Conservation (phyloP, 1,139 yeast genomes). For the Saccharomyces hybrid region DNA sequence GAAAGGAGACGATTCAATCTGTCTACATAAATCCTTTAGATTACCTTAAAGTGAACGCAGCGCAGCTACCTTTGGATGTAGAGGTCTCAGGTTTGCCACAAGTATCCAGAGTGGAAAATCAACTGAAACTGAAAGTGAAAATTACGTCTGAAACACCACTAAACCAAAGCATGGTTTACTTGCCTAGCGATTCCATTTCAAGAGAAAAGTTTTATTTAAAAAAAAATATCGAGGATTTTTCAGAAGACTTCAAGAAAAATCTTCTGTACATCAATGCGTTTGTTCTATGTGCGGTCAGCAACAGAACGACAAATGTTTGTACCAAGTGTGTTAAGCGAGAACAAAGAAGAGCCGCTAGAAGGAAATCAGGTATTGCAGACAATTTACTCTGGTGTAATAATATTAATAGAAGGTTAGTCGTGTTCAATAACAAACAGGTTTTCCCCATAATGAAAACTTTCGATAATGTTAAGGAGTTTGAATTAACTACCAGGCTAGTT, state of each 20-base stretch:
- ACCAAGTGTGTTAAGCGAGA: slow-evolving; percentile 84
- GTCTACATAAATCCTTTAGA: slow-evolving; percentile 16
- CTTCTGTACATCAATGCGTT: slow-evolving; percentile 59
- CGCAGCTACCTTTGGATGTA: slow-evolving; percentile 51
- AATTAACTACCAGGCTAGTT: slow-evolving; percentile 77
- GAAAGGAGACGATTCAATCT: slow-evolving; percentile 20
- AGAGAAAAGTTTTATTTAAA: slow-evolving; percentile 71
- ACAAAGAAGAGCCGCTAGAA: slow-evolving; percentile 85
- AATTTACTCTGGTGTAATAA: slow-evolving; percentile 73
- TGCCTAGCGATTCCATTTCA: slow-evolving; percentile 82
- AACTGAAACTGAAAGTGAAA: slow-evolving; percentile 65
- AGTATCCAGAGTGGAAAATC: slow-evolving; percentile 90
- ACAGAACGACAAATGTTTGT: slow-evolving; percentile 67
- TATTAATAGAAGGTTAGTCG: slow-evolving; percentile 70
- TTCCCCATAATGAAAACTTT: slow-evolving; percentile 65
- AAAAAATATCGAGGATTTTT: slow-evolving; percentile 36
- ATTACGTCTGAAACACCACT: slow-evolving; percentile 49
- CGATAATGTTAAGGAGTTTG: slow-evolving; percentile 38
- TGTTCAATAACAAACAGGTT: slow-evolving; percentile 85
- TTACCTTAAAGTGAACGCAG: slow-evolving; percentile 26
- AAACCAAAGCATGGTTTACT: slow-evolving; percentile 40
- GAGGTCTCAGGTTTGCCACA: slow-evolving; percentile 58
- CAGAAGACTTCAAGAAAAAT: slow-evolving; percentile 45
- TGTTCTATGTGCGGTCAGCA: slow-evolving; percentile 44
- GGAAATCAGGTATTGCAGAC: slow-evolving; percentile 62